A percentile compares a stretch with the other conserved stretches of the same genome.
These are phyloP conservation scores for Fagopyrum esculentum DNA, from an alignment of 148 eudicot genomes.

Conservation along the genomic window DNA sequence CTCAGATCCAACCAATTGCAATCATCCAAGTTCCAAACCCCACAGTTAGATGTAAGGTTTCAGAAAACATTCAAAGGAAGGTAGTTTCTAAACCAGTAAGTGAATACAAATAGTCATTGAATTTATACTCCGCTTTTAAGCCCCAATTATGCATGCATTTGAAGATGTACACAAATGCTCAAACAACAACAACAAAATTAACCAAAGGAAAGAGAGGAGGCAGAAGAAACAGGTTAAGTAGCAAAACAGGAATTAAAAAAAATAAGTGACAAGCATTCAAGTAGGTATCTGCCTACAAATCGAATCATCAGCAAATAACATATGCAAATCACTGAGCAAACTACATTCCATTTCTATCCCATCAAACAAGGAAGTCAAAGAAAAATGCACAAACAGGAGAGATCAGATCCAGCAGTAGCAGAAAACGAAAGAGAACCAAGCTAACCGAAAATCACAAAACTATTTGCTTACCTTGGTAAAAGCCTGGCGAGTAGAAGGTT, in stretches of 20 bases:
- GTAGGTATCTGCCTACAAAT: too few species aligned
- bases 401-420: conserved; percentile 11
- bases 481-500: conserved; percentile 41
- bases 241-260: neutral
- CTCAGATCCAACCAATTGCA: neutral
- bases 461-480: conserved; percentile 31
- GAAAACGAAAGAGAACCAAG: neutral
- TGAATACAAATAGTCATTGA: neutral
- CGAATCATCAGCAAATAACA: neutral
- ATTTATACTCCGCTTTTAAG: neutral
- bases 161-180: neutral
- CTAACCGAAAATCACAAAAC: neutral
- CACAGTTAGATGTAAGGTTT: neutral
- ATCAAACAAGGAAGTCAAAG: neutral
- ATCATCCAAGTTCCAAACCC: neutral
- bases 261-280: neutral
- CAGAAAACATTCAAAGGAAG: neutral
- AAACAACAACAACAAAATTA: neutral
- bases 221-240: neutral
- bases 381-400: neutral
- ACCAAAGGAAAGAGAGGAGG: neutral
- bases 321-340: neutral
- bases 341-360: neutral
- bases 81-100: neutral
- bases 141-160: conserved; percentile 4